These are phyloP conservation scores for Cyberlindnera xylosilytica DNA, from an alignment of 805 yeast genomes.

Conservation along the genomic window DNA sequence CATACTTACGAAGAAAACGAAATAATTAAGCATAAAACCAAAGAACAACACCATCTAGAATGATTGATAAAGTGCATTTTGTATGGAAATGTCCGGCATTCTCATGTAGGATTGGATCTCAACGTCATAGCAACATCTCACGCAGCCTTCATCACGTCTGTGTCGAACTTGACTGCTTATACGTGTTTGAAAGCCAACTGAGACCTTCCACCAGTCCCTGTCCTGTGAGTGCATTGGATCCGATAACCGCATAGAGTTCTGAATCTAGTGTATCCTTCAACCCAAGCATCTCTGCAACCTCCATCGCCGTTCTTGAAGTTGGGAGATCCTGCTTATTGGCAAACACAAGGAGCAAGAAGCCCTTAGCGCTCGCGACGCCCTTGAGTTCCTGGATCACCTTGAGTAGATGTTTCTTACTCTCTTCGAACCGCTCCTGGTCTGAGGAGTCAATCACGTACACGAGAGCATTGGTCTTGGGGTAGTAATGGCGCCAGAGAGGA, in stretches of 20 bases:
- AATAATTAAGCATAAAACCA: neutral
- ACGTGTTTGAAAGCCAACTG: constrained; percentile 77
- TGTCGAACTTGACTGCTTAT: constrained; percentile 26
- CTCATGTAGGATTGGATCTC: too few relatives aligned
- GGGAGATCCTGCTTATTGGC: constrained; percentile 96
- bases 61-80: too few relatives aligned
- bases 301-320: constrained; percentile 84
- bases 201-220: constrained; percentile 86
- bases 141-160: neutral
- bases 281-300: constrained; percentile 69
- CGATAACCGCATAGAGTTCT: constrained; percentile 85
- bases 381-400: constrained; percentile 81
- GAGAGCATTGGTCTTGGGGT: constrained; percentile 88
- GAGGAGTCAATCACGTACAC: constrained; percentile 88
- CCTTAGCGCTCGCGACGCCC: constrained; percentile 44
- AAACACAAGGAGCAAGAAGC: constrained; percentile 75
- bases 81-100: too few relatives aligned
- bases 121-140: too few relatives aligned
- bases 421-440: constrained; percentile 68
- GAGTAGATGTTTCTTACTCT: constrained; percentile 72
- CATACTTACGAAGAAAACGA: neutral
- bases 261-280: constrained; percentile 54
- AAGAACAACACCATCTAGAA: neutral
- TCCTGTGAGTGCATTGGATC: constrained; percentile 86
- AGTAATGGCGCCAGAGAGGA: constrained; percentile 94